These are phyloP conservation scores for Fusarium camptoceras DNA, from an alignment of 2,329 filamentous ascomycete species.

Conservation along the genomic window DNA sequence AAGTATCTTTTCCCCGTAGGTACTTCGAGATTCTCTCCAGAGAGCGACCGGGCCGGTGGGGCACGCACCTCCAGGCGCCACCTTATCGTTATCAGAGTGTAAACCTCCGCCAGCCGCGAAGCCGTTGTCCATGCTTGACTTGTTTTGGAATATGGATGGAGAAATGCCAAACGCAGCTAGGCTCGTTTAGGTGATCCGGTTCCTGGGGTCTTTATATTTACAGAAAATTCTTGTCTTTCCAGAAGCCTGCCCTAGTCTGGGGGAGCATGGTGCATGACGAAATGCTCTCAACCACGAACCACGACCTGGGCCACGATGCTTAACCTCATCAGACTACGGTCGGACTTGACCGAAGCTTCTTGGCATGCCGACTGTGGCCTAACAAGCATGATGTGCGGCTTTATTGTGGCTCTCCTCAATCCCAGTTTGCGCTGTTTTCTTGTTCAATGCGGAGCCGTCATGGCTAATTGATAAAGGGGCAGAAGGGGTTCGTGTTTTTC, in stretches of 20 bases:
- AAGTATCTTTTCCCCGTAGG: constrained; percentile 50
- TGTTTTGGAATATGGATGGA: constrained; percentile 16
- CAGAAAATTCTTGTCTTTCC: constrained; percentile 47
- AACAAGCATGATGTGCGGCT: constrained; percentile 39
- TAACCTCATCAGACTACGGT: constrained; percentile 39
- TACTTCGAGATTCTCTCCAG: constrained; percentile 39
- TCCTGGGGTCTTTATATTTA: constrained; percentile 20
- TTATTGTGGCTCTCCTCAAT: constrained; percentile 39
- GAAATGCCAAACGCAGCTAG: constrained; percentile 34
- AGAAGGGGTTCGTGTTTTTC: constrained; percentile 15
- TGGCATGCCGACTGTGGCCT: constrained; percentile 46
- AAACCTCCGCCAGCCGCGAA: constrained; percentile 36
- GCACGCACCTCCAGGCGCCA: constrained; percentile 29
- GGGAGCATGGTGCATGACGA: constrained; percentile 37
- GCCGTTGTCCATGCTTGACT: constrained; percentile 30
- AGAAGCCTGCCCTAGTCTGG: constrained; percentile 47
- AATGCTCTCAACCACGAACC: constrained; percentile 33
- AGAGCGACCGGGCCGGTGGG: constrained; percentile 45
- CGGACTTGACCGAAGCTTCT: constrained; percentile 47
- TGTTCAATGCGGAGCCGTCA: constrained; percentile 34
- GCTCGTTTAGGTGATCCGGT: constrained; percentile 20
- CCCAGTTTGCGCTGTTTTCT: constrained; percentile 41
- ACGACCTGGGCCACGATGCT: constrained; percentile 31
- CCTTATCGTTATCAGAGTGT: constrained; percentile 23
- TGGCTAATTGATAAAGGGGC: constrained; percentile 43